A percentile compares a stretch with the other conserved stretches of the same genome.
Evolutionary conservation across 345 rosid genomes (phyloP).

Genomic region (Acer saccharum): DNA sequence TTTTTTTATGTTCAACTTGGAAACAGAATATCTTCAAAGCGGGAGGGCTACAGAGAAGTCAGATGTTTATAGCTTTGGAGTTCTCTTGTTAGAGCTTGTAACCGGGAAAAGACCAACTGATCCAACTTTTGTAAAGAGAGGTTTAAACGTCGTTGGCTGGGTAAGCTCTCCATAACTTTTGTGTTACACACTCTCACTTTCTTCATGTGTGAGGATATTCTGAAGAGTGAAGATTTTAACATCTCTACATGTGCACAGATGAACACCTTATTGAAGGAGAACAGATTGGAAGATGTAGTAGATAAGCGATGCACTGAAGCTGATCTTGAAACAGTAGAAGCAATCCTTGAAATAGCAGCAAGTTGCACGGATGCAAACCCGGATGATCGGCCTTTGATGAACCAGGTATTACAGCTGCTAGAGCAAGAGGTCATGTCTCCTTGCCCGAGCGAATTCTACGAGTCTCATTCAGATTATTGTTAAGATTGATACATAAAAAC

Average conservation of each 20-base stretch:
- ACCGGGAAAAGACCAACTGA: slow-evolving; percentile 94
- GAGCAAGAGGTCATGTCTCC: slow-evolving; percentile 97
- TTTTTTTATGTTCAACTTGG: neutral
- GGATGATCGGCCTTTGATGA: slow-evolving; percentile 84
- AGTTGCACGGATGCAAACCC: slow-evolving; percentile 84
- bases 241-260: slow-evolving; percentile 43
- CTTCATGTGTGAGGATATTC: neutral
- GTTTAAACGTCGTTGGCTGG: slow-evolving; percentile 96
- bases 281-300: slow-evolving; percentile 66
- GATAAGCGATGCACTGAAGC: slow-evolving; percentile 64
- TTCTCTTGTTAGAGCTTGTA: slow-evolving; percentile 85
- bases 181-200: neutral
- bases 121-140: slow-evolving; percentile 70
- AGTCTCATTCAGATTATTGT: slow-evolving; percentile 83
- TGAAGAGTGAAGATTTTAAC: neutral
- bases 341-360: slow-evolving; percentile 75
- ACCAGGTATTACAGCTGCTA: slow-evolving; percentile 79
- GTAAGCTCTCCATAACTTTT: slow-evolving; percentile 41
- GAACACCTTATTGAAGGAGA: slow-evolving; percentile 81
- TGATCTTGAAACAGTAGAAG: slow-evolving; percentile 75
- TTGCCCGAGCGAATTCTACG: slow-evolving; percentile 82
- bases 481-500: slow-evolving; percentile 11
- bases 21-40: slow-evolving; percentile 84
- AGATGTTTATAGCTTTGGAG: slow-evolving; percentile 97
- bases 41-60: slow-evolving; percentile 95